Conservation (phyloP, 306 rosid species). For the Quercus cerris region DNA sequence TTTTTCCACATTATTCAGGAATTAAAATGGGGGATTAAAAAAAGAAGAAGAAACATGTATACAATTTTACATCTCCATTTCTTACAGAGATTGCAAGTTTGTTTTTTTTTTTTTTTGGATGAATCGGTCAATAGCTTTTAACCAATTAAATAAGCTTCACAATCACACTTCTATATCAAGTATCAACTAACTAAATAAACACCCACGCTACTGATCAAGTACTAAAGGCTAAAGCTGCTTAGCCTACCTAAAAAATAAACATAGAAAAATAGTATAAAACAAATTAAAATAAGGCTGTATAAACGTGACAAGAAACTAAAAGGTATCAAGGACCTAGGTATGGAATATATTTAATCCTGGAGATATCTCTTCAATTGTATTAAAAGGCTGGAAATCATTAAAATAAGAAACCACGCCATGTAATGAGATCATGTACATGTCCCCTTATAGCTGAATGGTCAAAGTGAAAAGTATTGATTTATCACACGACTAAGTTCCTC, state of each 20-base stretch:
- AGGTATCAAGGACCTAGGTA: not conserved
- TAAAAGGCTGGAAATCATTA: not conserved
- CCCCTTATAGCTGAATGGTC: too few relatives aligned
- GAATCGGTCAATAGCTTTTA: too few relatives aligned
- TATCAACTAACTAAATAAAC: too few relatives aligned
- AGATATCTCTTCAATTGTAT: not conserved
- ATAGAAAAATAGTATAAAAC: not conserved
- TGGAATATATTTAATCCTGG: not conserved
- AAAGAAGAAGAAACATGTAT: too few relatives aligned
- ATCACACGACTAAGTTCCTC: not conserved
- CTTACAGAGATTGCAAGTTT: too few relatives aligned
- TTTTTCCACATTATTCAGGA: too few relatives aligned
- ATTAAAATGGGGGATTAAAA: too few relatives aligned
- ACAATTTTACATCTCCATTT: too few relatives aligned
- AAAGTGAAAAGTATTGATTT: not conserved
- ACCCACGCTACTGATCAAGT: not conserved
- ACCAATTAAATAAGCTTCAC: too few relatives aligned
- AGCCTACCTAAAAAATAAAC: not conserved
- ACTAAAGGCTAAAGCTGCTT: too few relatives aligned
- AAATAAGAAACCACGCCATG: not conserved
- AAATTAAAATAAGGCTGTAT: not conserved
- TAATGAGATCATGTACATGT: not conserved
- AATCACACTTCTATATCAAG: too few relatives aligned
- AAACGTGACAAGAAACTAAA: not conserved
- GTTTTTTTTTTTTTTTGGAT: too few relatives aligned